Evolutionary conservation across 768 basidiomycete genomes (phyloP).

Genomic region (Tricholoma matsutake): DNA sequence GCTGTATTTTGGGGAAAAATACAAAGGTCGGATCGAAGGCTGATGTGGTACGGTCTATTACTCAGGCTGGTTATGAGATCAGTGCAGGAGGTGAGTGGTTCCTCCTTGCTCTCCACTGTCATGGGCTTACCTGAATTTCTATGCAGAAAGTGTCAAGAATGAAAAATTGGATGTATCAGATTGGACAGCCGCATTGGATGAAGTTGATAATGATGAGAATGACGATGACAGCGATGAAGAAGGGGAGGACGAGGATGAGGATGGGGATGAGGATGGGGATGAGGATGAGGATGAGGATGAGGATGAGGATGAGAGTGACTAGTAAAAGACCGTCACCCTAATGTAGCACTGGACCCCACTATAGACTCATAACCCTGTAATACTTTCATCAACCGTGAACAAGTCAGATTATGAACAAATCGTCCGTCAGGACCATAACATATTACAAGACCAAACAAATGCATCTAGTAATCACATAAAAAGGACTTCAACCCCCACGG

Average conservation of each 20-base stretch:
- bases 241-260: constrained; percentile 1
- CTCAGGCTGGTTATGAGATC: constrained; percentile 78
- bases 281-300: constrained; percentile 1
- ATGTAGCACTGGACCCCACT: no score
- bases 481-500: neutral
- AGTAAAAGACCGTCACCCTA: neutral
- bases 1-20: constrained; percentile 70
- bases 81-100: constrained; percentile 49
- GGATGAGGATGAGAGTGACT: constrained; percentile 7
- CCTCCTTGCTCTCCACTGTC: neutral
- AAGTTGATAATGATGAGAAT: constrained; percentile 4
- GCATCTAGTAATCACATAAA: neutral
- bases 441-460: neutral
- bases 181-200: constrained; percentile 16
- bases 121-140: neutral
- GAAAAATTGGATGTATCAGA: constrained; percentile 22
- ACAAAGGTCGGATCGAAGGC: constrained; percentile 72
- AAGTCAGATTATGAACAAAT: no score
- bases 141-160: constrained; percentile 63
- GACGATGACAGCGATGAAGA: neutral
- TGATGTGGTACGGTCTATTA: constrained; percentile 63
- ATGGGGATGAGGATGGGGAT: constrained; percentile 6
- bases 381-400: no score
- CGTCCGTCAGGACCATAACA: neutral
- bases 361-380: no score